Conservation (phyloP, 208 protist species). For the Borovskyia barvae region DNA sequence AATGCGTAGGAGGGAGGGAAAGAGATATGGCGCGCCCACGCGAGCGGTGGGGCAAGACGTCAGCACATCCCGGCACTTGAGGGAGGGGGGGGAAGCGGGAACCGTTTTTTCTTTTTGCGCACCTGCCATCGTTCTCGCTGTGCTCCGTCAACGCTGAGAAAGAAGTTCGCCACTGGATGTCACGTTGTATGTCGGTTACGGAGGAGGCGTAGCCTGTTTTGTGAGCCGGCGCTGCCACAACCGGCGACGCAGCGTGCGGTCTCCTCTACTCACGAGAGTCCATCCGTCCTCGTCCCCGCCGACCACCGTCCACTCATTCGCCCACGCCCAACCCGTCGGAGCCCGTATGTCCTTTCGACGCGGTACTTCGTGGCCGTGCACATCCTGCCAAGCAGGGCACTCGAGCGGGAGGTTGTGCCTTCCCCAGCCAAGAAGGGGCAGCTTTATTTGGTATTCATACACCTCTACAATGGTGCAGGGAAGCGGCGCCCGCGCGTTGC, state of each 20-base stretch:
- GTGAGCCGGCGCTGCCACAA: conserved; percentile 52
- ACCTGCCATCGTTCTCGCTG: no score
- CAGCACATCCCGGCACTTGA: no score
- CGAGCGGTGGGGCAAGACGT: no score
- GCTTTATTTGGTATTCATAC: conserved; percentile 70
- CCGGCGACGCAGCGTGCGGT: conserved; percentile 54
- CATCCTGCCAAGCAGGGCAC: conserved; percentile 58
- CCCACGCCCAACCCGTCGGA: conserved; percentile 59
- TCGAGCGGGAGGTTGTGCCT: conserved; percentile 38
- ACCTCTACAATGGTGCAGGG: conserved; percentile 38
- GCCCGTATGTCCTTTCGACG: conserved; percentile 33
- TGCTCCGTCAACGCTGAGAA: no score
- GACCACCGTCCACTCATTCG: conserved; percentile 39
- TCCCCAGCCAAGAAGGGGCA: conserved; percentile 53
- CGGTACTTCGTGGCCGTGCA: conserved; percentile 41
- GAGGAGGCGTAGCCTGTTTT: conserved; percentile 8
- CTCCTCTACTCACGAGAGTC: conserved; percentile 22
- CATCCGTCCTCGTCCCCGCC: conserved; percentile 31
- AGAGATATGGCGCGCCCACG: no score
- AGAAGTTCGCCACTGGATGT: no score
- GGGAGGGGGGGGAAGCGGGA: no score
- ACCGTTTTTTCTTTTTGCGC: no score
- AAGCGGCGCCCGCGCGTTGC: conserved; percentile 9
- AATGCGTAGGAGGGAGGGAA: no score
- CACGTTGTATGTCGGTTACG: no score